These are phyloP conservation scores for Proliferodiscus dingleyae DNA, from an alignment of 2,329 filamentous ascomycete species.

Conservation along the genomic window DNA sequence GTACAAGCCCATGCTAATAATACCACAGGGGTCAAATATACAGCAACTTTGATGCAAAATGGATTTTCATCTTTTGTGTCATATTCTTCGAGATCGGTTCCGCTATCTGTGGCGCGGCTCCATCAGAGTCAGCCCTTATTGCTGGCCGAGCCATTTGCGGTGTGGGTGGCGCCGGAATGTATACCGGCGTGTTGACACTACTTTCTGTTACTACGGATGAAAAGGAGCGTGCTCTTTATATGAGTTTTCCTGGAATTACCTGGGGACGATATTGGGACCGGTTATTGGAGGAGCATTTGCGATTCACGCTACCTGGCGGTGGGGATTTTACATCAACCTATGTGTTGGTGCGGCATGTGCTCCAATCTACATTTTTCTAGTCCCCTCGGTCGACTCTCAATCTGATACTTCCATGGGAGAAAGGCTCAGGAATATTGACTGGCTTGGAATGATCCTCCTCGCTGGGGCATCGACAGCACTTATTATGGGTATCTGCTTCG, in stretches of 20 bases:
- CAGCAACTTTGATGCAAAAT: constrained; percentile 27
- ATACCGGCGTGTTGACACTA: constrained; percentile 33
- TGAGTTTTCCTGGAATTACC: constrained; percentile 3
- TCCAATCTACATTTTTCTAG: constrained; percentile 39
- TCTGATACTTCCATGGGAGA: not conserved
- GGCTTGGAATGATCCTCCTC: constrained; percentile 40
- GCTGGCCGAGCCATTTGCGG: constrained; percentile 27
- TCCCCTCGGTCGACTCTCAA: constrained; percentile 11
- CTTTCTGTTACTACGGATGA: constrained; percentile 11
- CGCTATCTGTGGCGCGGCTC: constrained; percentile 24
- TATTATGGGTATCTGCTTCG: constrained; percentile 46
- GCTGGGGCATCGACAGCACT: constrained; percentile 38
- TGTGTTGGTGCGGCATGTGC: constrained; percentile 36
- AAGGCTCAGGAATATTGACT: constrained; percentile 36
- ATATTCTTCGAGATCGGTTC: constrained; percentile 21
- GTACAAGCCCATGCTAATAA: not conserved
- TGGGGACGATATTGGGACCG: constrained; percentile 10
- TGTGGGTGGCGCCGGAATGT: constrained; percentile 14
- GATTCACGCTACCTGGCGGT: constrained; percentile 28
- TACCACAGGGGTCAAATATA: constrained; percentile 1
- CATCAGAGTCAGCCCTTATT: constrained; percentile 24
- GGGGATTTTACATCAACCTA: constrained; percentile 46
- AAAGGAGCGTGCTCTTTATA: constrained; percentile 4
- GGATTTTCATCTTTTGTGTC: constrained; percentile 5
- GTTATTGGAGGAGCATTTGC: constrained; percentile 27